These are phyloP conservation scores for Volvox reticuliferus DNA, from an alignment of 139 green algal genomes.

Conservation along the genomic window DNA sequence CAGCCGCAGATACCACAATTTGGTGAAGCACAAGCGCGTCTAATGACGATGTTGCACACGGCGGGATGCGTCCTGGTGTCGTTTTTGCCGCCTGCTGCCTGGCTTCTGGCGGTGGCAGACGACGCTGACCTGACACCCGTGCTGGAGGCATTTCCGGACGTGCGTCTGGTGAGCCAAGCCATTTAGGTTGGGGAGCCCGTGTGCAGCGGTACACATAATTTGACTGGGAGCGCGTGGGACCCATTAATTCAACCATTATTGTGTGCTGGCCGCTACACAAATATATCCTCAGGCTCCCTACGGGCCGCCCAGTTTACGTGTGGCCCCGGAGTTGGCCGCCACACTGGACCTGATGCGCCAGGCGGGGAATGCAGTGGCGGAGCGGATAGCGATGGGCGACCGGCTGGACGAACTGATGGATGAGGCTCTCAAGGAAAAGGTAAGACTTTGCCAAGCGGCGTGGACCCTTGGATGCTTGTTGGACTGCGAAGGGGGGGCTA, in stretches of 20 bases:
- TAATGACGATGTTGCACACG: background rate
- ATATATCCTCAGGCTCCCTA: slow-evolving; percentile 14
- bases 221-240: background rate
- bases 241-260: background rate
- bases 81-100: slow-evolving; percentile 21
- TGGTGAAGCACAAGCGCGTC: background rate
- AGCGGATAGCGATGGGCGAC: slow-evolving; percentile 1
- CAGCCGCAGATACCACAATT: background rate
- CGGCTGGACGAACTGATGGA: slow-evolving; percentile 16
- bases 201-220: background rate
- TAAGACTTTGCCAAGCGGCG: too few relatives aligned
- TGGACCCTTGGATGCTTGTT: too few relatives aligned
- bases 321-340: slow-evolving; percentile 7
- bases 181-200: background rate
- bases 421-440: background rate
- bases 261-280: background rate
- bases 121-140: slow-evolving; percentile 2
- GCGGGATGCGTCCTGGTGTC: slow-evolving; percentile 5
- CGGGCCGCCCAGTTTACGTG: background rate
- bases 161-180: background rate
- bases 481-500: too few relatives aligned
- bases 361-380: background rate
- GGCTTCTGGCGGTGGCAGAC: slow-evolving; percentile 12
- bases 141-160: background rate
- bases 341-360: background rate